Evolutionary conservation across 148 eudicot genomes (phyloP), one percentile per base, ranked within the genome.

Genomic region (Amaranthus palmeri): DNA sequence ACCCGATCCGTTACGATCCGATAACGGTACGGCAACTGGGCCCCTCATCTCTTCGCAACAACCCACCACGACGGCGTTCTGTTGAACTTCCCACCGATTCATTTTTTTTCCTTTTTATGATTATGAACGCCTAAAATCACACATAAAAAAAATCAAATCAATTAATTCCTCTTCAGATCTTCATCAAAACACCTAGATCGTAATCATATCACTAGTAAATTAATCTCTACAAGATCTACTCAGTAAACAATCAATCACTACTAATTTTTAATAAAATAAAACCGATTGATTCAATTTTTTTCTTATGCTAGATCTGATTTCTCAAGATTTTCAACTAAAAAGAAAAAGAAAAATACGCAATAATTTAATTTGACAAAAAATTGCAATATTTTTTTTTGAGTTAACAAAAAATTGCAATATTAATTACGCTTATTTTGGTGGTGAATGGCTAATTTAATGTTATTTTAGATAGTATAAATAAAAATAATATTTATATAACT

Each of bases 41-140:
- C 74, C 76, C 54, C 71, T 62, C 47, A 69, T 64, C 58, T 77
- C 83, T 56, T 83, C 79, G 54, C 74, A 25, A 25, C 36, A 71
- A 11, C 72, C 69, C 57, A 53, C 58, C 65, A 65, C 76, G 73
- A 74, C 50, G 63, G 74, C 57, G 72, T 53, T 73, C 14, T 78
- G 80, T 54, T 76, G 70, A 69, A 75, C 45, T 42, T 75, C 86
- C 50, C 84, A 78, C n/a, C 51, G 58, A 69, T 77, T 75, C 83
- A 83, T 80, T 63, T 83, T 73, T n/a, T 53, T 8, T 3, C 65
- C 13, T 14, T 4, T 50, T 59, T 60, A 45, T 51, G 10, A 6
- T 40, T 44, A 56, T 25, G 25, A 72, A 68, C 58, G 42, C 80
- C 81, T 81, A 44, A 58, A 66, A 59, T 25, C 36, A 25, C 36